These are phyloP conservation scores for Gossypium turneri DNA, from an alignment of 345 rosid species.

Conservation along the genomic window DNA sequence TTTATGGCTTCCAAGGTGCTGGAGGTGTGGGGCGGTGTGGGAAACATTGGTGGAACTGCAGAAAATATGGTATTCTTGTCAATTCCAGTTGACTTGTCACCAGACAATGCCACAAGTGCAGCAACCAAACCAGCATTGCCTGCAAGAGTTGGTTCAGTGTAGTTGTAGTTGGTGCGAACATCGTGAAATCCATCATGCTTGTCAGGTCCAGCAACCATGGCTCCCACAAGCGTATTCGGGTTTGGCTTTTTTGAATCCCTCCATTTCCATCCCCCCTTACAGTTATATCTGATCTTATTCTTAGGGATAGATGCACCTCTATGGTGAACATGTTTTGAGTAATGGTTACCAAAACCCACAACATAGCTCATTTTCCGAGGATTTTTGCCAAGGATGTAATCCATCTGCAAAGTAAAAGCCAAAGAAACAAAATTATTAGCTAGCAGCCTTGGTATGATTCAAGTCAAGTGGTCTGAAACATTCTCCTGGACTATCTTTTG, in stretches of 20 bases:
- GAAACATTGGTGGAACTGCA: conserved; percentile 90
- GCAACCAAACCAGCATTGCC: conserved; percentile 52
- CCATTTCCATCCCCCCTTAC: conserved; percentile 10
- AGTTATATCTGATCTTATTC: conserved; percentile 1
- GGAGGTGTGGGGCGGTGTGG: conserved; percentile 97
- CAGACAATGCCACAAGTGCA: conserved; percentile 70
- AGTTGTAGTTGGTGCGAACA: conserved; percentile 82
- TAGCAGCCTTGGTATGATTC: not conserved
- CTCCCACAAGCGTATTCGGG: conserved; percentile 81
- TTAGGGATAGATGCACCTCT: conserved; percentile 72
- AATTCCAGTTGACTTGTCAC: conserved; percentile 53
- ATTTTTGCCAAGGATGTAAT: conserved; percentile 87
- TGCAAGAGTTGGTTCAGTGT: conserved; percentile 90
- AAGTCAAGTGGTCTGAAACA: not conserved
- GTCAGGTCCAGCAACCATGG: conserved; percentile 99
- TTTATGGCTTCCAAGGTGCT: conserved; percentile 92
- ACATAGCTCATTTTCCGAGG: conserved; percentile 90
- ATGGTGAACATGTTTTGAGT: conserved; percentile 78
- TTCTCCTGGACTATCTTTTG: not conserved
- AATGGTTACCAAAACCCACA: conserved; percentile 79
- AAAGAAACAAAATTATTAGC: conserved; percentile 5
- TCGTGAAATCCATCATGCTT: conserved; percentile 77
- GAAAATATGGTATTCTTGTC: conserved; percentile 91
- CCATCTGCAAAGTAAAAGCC: conserved; percentile 43
- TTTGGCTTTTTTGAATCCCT: conserved; percentile 30